phyloP scores from a whole-genome alignment of 202 grass and related monocot genomes.

The Eragrostis tef region DNA sequence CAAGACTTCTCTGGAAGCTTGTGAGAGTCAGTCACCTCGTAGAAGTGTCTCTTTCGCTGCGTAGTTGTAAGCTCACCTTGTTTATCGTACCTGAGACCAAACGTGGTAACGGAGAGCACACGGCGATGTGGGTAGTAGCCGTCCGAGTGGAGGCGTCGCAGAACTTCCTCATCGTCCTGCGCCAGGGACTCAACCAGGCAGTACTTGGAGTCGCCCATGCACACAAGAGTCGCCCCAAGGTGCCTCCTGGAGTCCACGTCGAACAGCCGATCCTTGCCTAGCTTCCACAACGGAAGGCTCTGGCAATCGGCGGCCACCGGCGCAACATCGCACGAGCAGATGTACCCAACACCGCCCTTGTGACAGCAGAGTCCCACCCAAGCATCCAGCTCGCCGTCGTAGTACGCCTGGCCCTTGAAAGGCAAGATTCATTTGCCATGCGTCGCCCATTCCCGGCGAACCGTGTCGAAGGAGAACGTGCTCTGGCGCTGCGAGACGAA shows the following conservation, averaged over 20 bases:
- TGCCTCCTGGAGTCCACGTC: neutral
- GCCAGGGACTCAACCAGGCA: too few species aligned
- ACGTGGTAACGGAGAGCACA: conserved; percentile 1
- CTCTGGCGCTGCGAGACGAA: neutral
- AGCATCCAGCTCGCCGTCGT: conserved; percentile 4
- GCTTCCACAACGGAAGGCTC: conserved; percentile 20
- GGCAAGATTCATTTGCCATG: neutral
- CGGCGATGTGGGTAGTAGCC: neutral
- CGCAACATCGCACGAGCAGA: neutral
- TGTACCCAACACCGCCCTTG: neutral
- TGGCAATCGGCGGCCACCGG: neutral
- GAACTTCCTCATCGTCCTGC: neutral
- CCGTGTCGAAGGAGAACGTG: neutral
- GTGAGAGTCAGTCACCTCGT: conserved; percentile 6
- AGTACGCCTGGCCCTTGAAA: neutral
- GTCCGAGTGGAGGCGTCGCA: neutral
- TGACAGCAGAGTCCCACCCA: conserved; percentile 21
- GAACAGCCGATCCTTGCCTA: conserved; percentile 29
- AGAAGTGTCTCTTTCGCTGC: neutral
- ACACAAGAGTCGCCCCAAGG: conserved; percentile 8
- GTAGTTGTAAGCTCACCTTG: neutral
- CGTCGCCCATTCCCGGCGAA: neutral
- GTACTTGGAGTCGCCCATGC: neutral
- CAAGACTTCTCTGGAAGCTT: neutral
- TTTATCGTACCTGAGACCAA: conserved; percentile 19